Evolutionary conservation across 2,329 filamentous ascomycete genomes (phyloP).

Genomic region (Scedosporium minutisporum): DNA sequence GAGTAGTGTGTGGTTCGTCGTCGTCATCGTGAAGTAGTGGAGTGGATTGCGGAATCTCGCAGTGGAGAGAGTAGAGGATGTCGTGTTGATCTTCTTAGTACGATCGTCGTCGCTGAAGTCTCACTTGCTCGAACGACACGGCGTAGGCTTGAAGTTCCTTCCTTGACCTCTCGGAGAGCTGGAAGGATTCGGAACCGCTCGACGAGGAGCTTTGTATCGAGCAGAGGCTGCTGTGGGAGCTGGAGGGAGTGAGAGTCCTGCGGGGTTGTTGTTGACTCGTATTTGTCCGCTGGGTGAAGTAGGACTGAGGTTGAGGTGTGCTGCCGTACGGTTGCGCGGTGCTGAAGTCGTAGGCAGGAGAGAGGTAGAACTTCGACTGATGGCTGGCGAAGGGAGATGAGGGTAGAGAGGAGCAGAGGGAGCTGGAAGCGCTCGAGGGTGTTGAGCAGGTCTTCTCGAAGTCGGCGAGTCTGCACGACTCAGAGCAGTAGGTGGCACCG

Average conservation of each 20-base stretch:
- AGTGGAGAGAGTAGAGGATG: conserved; percentile 9
- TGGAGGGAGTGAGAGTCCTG: conserved; percentile 55
- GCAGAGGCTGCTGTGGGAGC: conserved; percentile 74
- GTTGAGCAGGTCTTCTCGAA: conserved; percentile 57
- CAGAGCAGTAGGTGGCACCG: conserved; percentile 79
- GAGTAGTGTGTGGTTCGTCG: neutral
- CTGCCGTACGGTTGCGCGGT: conserved; percentile 49
- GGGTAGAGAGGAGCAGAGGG: conserved; percentile 2
- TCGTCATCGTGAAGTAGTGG: neutral
- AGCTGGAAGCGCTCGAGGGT: conserved; percentile 7
- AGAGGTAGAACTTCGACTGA: conserved; percentile 50
- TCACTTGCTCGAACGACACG: conserved; percentile 77
- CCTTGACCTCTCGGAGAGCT: conserved; percentile 66
- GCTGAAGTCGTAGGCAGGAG: conserved; percentile 67
- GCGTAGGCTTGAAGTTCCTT: conserved; percentile 79
- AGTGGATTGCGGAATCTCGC: neutral
- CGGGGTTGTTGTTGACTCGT: conserved; percentile 9
- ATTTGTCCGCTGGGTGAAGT: conserved; percentile 22
- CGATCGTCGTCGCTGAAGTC: conserved; percentile 48
- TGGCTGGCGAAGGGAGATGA: conserved; percentile 18
- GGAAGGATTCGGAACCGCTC: conserved; percentile 37
- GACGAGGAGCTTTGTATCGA: conserved; percentile 60
- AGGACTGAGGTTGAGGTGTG: conserved; percentile 30
- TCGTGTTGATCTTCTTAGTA: conserved; percentile 27
- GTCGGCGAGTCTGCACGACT: conserved; percentile 80